phyloP scores from a whole-genome alignment of 495 filamentous ascomycete species.

The Bacidia rubella region DNA sequence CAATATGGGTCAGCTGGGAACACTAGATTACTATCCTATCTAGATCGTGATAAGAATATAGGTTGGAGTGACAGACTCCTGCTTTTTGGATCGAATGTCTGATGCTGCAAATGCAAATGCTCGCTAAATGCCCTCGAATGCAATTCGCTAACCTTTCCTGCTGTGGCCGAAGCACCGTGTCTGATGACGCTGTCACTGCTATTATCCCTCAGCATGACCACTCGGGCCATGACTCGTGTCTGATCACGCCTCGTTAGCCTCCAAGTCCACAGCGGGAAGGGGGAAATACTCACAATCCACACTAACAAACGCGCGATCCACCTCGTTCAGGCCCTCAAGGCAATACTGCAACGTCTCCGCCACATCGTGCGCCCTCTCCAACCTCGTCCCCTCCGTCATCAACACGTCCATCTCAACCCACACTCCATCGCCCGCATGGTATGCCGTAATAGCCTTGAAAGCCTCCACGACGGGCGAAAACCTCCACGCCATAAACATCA shows the following conservation, averaged over 20 bases:
- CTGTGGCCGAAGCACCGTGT: no score
- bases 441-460: conserved; percentile 77
- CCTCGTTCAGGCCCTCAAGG: conserved; percentile 14
- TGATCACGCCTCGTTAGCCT: not conserved
- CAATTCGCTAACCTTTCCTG: not conserved
- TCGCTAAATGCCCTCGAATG: not conserved
- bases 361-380: conserved; percentile 77
- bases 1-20: not conserved
- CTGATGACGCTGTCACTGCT: not conserved
- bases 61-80: not conserved
- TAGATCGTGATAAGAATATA: not conserved
- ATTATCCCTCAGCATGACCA: conserved; percentile 11
- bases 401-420: conserved; percentile 78
- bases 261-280: not conserved
- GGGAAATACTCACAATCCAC: conserved; percentile 10
- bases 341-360: conserved; percentile 74
- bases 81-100: not conserved
- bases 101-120: not conserved
- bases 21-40: no score
- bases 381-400: conserved; percentile 56
- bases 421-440: conserved; percentile 78
- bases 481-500: conserved; percentile 83
- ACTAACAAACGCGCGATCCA: conserved; percentile 18
- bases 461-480: conserved; percentile 80
- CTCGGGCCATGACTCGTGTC: conserved; percentile 14